phyloP scores from a whole-genome alignment of 768 basidiomycete species.

The Russula ochroleuca region DNA sequence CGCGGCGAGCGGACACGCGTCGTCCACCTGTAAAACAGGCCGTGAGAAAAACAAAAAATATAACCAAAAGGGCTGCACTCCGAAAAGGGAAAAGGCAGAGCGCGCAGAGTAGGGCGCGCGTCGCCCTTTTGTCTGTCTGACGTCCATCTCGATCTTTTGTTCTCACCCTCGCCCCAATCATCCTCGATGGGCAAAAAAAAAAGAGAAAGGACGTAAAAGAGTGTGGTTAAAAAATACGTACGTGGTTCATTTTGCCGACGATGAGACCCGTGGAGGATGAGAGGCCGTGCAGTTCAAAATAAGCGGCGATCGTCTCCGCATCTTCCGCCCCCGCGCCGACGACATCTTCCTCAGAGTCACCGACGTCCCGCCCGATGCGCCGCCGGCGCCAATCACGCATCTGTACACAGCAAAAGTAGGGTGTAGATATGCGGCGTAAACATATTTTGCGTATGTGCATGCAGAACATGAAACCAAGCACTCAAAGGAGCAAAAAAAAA shows the following conservation, averaged over 20 bases:
- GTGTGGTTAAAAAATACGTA: slow-evolving; percentile 9
- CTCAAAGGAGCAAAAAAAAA: neutral
- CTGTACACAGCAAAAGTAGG: neutral
- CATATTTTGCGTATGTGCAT: neutral
- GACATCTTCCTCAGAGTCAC: neutral
- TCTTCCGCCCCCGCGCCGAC: slow-evolving; percentile 1
- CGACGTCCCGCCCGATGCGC: neutral
- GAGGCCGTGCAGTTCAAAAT: slow-evolving; percentile 20
- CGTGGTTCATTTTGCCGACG: slow-evolving; percentile 11
- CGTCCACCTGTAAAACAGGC: slow-evolving; percentile 20
- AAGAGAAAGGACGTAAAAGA: neutral
- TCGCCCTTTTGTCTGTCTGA: neutral
- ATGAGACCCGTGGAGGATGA: slow-evolving; percentile 14
- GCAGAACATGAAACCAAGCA: neutral
- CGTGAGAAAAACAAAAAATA: neutral
- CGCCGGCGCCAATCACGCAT: slow-evolving; percentile 20
- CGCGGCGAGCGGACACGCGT: slow-evolving; percentile 21
- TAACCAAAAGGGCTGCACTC: neutral
- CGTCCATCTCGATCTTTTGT: neutral
- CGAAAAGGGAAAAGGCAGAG: neutral
- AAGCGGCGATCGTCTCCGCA: slow-evolving; percentile 25
- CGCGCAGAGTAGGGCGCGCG: neutral
- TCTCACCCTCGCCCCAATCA: neutral
- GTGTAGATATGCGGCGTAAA: neutral
- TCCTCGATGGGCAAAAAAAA: neutral